phyloP scores from a whole-genome alignment of 805 yeast genomes.

The Brettanomyces nanus region DNA sequence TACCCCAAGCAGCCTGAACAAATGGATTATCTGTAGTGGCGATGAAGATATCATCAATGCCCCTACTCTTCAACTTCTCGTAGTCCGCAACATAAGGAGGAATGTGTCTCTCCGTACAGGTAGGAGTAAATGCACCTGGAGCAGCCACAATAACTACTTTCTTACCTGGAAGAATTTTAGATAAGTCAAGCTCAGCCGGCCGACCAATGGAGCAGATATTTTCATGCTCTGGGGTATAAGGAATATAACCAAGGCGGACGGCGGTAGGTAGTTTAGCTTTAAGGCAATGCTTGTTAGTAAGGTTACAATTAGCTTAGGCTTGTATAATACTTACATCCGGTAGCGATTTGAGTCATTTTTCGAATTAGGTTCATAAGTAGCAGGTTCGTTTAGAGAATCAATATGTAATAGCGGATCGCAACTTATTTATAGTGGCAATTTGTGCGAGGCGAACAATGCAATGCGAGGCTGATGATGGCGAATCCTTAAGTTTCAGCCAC shows the following conservation, averaged over 20 bases:
- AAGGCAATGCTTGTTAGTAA: conserved; percentile 5
- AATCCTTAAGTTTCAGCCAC: too few species aligned
- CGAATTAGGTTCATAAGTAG: background rate
- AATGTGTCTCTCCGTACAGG: conserved; percentile 37
- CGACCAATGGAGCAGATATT: conserved; percentile 31
- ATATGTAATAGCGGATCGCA: too few species aligned
- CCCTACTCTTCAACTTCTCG: conserved; percentile 27
- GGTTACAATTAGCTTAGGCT: background rate
- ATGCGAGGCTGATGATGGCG: too few species aligned
- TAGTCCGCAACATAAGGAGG: conserved; percentile 31
- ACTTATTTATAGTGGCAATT: too few species aligned
- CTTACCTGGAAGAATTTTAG: conserved; percentile 28
- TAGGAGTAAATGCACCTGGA: conserved; percentile 45
- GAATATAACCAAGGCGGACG: conserved; percentile 31
- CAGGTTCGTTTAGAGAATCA: background rate
- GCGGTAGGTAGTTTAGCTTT: conserved; percentile 23
- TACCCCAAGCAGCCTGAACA: conserved; percentile 37
- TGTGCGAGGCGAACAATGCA: too few species aligned
- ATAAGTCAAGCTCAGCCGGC: conserved; percentile 31
- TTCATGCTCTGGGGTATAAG: conserved; percentile 30
- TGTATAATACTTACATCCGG: background rate
- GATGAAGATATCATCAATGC: conserved; percentile 31
- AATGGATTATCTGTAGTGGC: conserved; percentile 36
- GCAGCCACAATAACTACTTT: conserved; percentile 36
- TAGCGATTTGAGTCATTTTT: background rate